phyloP scores from a whole-genome alignment of 176 grass and related monocot genomes.

The Raddia distichophylla region DNA sequence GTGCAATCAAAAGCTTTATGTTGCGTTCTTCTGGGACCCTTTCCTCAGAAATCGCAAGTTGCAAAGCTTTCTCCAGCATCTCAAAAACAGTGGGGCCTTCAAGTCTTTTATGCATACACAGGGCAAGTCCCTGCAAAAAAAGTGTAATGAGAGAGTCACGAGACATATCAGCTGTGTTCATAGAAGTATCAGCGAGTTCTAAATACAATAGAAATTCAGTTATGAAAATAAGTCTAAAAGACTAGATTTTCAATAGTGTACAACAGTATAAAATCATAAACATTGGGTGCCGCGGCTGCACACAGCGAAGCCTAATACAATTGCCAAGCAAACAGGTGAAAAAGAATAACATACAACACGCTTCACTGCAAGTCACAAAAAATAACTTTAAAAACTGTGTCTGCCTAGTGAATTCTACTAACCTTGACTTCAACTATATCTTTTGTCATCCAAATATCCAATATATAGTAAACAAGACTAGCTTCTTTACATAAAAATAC shows the following conservation, averaged over 20 bases:
- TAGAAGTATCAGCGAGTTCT: slow-evolving; percentile 4
- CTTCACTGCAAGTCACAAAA: background rate
- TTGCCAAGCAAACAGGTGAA: background rate
- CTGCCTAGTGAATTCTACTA: background rate
- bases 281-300: background rate
- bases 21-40: slow-evolving; percentile 75
- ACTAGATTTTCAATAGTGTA: background rate
- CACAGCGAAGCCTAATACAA: background rate
- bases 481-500: background rate
- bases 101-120: slow-evolving; percentile 73
- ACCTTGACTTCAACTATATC: background rate
- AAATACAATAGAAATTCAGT: background rate
- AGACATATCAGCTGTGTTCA: slow-evolving; percentile 12
- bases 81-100: slow-evolving; percentile 63
- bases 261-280: background rate
- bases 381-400: background rate
- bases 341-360: background rate
- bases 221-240: background rate
- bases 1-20: slow-evolving; percentile 90
- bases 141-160: background rate
- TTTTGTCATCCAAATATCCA: background rate
- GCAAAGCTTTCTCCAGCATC: slow-evolving; percentile 88
- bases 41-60: slow-evolving; percentile 64
- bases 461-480: background rate
- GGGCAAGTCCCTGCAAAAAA: slow-evolving; percentile 68